Evolutionary conservation across 495 filamentous ascomycete genomes (phyloP).

Genomic region (Xylaria nigripes): DNA sequence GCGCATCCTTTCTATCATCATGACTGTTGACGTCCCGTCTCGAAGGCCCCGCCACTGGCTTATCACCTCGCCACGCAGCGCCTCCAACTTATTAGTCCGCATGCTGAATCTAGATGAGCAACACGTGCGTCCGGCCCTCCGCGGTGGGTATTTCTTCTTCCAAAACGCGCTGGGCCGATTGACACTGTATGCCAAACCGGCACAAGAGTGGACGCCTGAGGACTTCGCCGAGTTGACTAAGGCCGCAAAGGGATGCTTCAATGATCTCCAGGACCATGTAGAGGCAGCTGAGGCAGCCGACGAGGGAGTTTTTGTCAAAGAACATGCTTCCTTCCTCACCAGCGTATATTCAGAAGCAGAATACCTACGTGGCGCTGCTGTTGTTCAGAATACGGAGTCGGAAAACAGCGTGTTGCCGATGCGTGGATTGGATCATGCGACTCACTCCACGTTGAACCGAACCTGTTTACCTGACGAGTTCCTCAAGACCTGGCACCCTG

Average conservation of each 20-base stretch:
- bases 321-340: slow-evolving; percentile 28
- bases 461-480: slow-evolving; percentile 34
- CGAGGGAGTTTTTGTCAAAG: slow-evolving; percentile 34
- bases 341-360: slow-evolving; percentile 10
- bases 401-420: not conserved
- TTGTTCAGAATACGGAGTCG: not conserved
- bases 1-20: not conserved
- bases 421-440: slow-evolving; percentile 1
- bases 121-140: slow-evolving; percentile 7
- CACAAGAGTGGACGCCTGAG: slow-evolving; percentile 23
- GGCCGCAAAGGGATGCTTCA: slow-evolving; percentile 15
- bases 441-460: slow-evolving; percentile 26
- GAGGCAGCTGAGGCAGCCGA: slow-evolving; percentile 17
- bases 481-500: slow-evolving; percentile 27
- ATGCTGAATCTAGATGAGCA: slow-evolving; percentile 34
- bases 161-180: slow-evolving; percentile 13
- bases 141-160: slow-evolving; percentile 38
- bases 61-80: slow-evolving; percentile 33
- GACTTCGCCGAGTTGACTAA: slow-evolving; percentile 12
- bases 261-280: slow-evolving; percentile 23
- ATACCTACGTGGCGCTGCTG: slow-evolving; percentile 3
- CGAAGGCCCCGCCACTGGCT: slow-evolving; percentile 14
- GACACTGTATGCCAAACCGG: slow-evolving; percentile 13
- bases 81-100: slow-evolving; percentile 35
- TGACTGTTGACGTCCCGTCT: slow-evolving; percentile 4